Base-by-base conservation (phyloP, 768 basidiomycete genomes). In the Leucosporidium scottii region DNA sequence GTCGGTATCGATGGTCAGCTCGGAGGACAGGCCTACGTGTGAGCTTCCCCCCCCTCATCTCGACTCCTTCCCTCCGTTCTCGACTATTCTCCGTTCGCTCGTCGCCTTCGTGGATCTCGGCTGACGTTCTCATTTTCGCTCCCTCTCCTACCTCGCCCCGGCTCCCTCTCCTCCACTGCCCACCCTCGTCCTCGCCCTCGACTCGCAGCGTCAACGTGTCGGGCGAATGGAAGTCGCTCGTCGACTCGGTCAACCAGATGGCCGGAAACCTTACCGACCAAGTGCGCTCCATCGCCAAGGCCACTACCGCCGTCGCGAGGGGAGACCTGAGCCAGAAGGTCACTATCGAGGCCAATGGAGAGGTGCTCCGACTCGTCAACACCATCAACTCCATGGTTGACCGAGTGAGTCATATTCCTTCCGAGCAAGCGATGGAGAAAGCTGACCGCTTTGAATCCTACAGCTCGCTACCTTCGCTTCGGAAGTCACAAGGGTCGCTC, bases 301-400 rank as follows among this genome's bases (percentile, higher is more conserved):
- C 92, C 10, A 94, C 93, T 5, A 93, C 90, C 49, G 93, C 93
- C 47, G 93, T 99, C 66, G 92, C 93, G 21, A 85, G 87, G 21
- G 94, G 96, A 68, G 91, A 97, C 77, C 82, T 99, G 77, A 92
- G 89, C 0, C 87, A 90, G 77, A 97, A 98, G 81, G 91, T 98
- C 70, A 85, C 84, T 50, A 90, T 97, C 25, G 87, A 88, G 1
- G 93, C 94, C 6, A 88, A 90, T 21, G 94, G 94, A 76, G 94
- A 99, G 80, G 94, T 98, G 82, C 81, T 94, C n/a, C 87, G 86
- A 71, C 82, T 99, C 72, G 93, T 96, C 59, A 91, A 93, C 79
- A 98, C 96, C 23, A 98, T 98, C 85, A 97, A 97, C 79, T 87
- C 88, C 78, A 86, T 86, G 86, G 86, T 86, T 74, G 85, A 85